A percentile compares a stretch with the other conserved stretches of the same genome.
Conservation (phyloP, 805 yeast genomes). For the Saccharomycopsis capsularis region DNA sequence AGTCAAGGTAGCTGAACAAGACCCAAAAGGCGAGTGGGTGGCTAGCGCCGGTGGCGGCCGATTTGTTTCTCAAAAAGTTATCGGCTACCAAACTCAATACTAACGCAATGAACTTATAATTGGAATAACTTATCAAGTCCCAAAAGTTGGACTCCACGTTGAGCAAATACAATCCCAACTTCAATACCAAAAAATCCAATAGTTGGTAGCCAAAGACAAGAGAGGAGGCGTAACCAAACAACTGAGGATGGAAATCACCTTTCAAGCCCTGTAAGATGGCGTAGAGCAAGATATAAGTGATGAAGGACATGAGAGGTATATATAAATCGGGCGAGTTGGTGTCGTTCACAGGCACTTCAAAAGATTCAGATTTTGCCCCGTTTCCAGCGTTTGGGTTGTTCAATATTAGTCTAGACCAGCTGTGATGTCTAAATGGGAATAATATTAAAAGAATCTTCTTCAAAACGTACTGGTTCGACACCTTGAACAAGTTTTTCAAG, state of each 20-base stretch:
- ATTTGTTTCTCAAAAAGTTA: slow-evolving; percentile 1
- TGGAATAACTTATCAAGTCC: slow-evolving; percentile 84
- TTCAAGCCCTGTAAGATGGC: slow-evolving; percentile 79
- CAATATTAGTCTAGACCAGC: slow-evolving; percentile 61
- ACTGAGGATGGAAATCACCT: slow-evolving; percentile 89
- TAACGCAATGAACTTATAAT: slow-evolving; percentile 88
- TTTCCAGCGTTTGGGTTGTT: slow-evolving; percentile 25
- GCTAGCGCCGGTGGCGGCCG: not conserved
- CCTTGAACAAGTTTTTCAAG: slow-evolving; percentile 83
- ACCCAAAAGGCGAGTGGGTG: slow-evolving; percentile 13
- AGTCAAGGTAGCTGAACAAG: slow-evolving; percentile 18
- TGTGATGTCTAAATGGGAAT: slow-evolving; percentile 79
- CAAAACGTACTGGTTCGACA: slow-evolving; percentile 79
- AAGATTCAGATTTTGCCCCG: slow-evolving; percentile 28
- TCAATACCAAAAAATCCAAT: slow-evolving; percentile 68
- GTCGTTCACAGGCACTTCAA: slow-evolving; percentile 77
- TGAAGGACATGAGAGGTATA: slow-evolving; percentile 88
- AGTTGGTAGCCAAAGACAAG: slow-evolving; percentile 78
- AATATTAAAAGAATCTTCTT: slow-evolving; percentile 65
- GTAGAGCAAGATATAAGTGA: slow-evolving; percentile 79
- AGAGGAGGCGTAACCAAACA: slow-evolving; percentile 80
- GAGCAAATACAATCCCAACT: slow-evolving; percentile 75
- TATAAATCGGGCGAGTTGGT: slow-evolving; percentile 94
- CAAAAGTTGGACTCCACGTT: slow-evolving; percentile 63
- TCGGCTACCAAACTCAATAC: slow-evolving; percentile 41